Conservation (phyloP, 1,284 basidiomycete genomes). For the Veloporphyrellus conicus region DNA sequence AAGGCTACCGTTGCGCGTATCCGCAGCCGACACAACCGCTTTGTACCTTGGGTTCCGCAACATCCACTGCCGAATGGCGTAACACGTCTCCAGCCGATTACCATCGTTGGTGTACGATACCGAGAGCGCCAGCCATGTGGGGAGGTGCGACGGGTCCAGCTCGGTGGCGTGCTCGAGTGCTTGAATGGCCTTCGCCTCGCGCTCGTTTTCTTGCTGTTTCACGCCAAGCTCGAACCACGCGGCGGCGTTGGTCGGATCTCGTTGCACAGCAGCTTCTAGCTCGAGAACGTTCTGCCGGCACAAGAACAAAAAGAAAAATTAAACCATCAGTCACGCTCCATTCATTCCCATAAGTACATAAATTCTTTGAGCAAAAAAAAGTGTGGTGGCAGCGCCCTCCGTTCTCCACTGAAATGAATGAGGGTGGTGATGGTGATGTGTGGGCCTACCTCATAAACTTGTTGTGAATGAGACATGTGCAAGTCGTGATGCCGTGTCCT, state of each 20-base stretch:
- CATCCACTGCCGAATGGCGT: conserved; percentile 84
- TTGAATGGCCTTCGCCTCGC: conserved; percentile 85
- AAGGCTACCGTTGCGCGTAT: conserved; percentile 43
- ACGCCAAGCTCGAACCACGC: conserved; percentile 94
- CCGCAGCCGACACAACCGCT: conserved; percentile 41
- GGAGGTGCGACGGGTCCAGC: conserved; percentile 72
- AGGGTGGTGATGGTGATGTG: conserved; percentile 2
- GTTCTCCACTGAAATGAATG: conserved; percentile 12
- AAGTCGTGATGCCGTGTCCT: conserved; percentile 52
- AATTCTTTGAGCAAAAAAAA: not conserved
- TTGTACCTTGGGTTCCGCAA: conserved; percentile 20
- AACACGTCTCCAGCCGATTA: conserved; percentile 67
- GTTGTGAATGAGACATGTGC: conserved; percentile 42
- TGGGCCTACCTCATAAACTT: conserved; percentile 56
- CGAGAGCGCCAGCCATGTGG: conserved; percentile 88
- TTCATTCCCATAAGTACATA: not conserved
- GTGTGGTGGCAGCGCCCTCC: conserved; percentile 4
- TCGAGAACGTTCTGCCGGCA: conserved; percentile 73
- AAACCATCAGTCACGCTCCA: conserved; percentile 17
- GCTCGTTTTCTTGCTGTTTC: conserved; percentile 97
- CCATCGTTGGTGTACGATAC: conserved; percentile 93
- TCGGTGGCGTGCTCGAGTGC: conserved; percentile 81
- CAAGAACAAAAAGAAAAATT: conserved; percentile 6
- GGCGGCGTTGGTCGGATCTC: conserved; percentile 63
- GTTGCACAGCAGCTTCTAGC: conserved; percentile 86